Conservation (phyloP, 2,329 filamentous ascomycete species). For the Monilinia vaccinii-corymbosi region DNA sequence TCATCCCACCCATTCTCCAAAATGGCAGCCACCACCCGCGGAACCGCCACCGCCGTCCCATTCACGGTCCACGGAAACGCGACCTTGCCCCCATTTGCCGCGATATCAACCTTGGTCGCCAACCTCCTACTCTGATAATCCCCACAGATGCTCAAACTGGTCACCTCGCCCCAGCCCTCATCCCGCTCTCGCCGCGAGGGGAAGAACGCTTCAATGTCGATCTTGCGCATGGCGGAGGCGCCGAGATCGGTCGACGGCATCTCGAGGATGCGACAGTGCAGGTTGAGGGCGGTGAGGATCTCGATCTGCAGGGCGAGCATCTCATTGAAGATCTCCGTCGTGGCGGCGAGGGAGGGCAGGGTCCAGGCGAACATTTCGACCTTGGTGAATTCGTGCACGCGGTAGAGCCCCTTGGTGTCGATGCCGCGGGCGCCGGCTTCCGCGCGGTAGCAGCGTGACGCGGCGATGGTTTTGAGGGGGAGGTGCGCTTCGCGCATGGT, state of each 20-base stretch:
- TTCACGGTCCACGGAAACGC: constrained; percentile 85
- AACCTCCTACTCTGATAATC: constrained; percentile 88
- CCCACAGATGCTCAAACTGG: constrained; percentile 80
- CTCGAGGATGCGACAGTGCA: constrained; percentile 82
- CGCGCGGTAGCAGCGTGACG: constrained; percentile 88
- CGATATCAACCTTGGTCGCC: constrained; percentile 59
- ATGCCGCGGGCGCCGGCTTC: constrained; percentile 86
- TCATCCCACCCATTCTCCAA: constrained; percentile 89
- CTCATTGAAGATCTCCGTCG: constrained; percentile 64
- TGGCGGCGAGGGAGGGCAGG: constrained; percentile 40
- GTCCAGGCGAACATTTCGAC: constrained; percentile 98
- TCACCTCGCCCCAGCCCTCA: constrained; percentile 86
- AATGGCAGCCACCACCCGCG: constrained; percentile 78
- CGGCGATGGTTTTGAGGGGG: constrained; percentile 71
- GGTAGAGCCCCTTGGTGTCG: constrained; percentile 89
- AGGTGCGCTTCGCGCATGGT: constrained; percentile 56
- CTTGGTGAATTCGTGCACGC: constrained; percentile 97
- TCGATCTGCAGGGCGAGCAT: constrained; percentile 81
- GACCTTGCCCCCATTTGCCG: constrained; percentile 41
- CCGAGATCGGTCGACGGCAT: constrained; percentile 88
- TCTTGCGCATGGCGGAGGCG: constrained; percentile 76
- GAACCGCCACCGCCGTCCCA: constrained; percentile 86
- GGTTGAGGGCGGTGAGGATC: constrained; percentile 65
- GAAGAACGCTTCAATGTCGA: constrained; percentile 92
- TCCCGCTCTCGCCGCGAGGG: constrained; percentile 61